Base-by-base conservation (phyloP, 2,329 filamentous ascomycete genomes). In the Microcera coccophila region DNA sequence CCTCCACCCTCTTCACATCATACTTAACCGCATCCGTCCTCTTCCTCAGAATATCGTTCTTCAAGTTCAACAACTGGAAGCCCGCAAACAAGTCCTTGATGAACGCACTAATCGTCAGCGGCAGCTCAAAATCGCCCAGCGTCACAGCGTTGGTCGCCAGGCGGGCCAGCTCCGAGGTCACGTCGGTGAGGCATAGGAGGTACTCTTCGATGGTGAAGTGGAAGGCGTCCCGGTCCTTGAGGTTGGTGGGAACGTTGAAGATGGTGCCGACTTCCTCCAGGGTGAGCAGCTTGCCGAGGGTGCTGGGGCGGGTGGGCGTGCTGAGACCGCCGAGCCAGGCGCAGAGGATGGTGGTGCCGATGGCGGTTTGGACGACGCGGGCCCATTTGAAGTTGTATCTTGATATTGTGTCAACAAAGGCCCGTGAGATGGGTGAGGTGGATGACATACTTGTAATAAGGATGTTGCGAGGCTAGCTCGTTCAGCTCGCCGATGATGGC, bases 141-240 rank as follows among this genome's bases (percentile, higher is more conserved):
- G 91, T 65, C 52, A 98, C 93, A 4, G 88, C 85, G 69, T 98
- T 98, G 67, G 93, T 88, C 24, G 93, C 90, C 44, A 98, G 80
- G 32, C 91, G 88, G 47, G 87, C 78, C 58, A 98, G 78, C 70
- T 98, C 93, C 60, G 95, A 90, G 29, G 93, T 87, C 46, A 97
- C 79, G 47, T 84, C 81, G 45, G 93, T 91, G 45, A 97, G 75
- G 12, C 89, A 84, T 46, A 94, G 83, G 18, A 98, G 82, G 67
- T 98, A 98, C 69, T 98, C 93, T 68, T 98, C 93, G 58, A 97
- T 91, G 33, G 90, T 94, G 58, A 98, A 75, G 65, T 98, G 93
- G 76, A 98, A 98, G 38, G 82, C 80, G 63, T 97, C 91, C 48
- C 79, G 74, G 59, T 91, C 85, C 66, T 95, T 95, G 59, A 95